Evolutionary conservation across 108 stramenopile species (phyloP), one percentile per base, ranked within the genome.

Genomic region (Cyclotella kingstonii): DNA sequence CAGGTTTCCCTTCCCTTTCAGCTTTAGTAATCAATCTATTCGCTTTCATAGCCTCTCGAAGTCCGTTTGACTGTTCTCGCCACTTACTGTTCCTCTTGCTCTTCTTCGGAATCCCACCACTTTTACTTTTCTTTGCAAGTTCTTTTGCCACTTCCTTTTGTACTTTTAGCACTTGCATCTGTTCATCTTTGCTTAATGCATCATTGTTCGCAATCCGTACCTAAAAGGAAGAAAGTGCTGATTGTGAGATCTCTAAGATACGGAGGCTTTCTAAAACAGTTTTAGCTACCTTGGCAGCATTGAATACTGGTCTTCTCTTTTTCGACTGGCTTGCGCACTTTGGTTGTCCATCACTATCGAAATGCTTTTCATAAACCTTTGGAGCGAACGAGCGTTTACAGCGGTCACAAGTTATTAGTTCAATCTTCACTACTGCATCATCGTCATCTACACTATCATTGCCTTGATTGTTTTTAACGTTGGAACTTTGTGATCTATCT

Each of bases 41-140:
- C 21, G 72, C 59, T 57, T 65, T 73, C 73, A 75, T 75, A 1
- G 73, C 73, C 7, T 75, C 73, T 29, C 73, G 64, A 19, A 75
- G 56, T 1, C 22, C 28, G 18, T 30, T 25, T 0, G 60, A 62
- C 50, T 75, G 60, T 1, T 75, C 45, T 45, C 40, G 48, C 73
- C 73, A 75, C 54, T 74, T 74, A 41, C 52, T 61, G 4, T 43
- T 60, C 15, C 46, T 62, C 40, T 63, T 63, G 60, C 51, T 64
- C 29, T 45, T 46, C 41, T 44, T 63, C 14, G 40, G 34, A 33
- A 21, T 29, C 27, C 57, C 49, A 23, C 40, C 55, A 19, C 47
- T 48, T 19, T 30, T 65, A 12, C n/a, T 25, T 26, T 74, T 74
- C 18, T 23, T 60, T 26, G 58, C 26, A 19, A 74, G 23, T 6